These are phyloP conservation scores for Fusarium nematophilum DNA, from an alignment of 2,329 filamentous ascomycete genomes.

Conservation along the genomic window DNA sequence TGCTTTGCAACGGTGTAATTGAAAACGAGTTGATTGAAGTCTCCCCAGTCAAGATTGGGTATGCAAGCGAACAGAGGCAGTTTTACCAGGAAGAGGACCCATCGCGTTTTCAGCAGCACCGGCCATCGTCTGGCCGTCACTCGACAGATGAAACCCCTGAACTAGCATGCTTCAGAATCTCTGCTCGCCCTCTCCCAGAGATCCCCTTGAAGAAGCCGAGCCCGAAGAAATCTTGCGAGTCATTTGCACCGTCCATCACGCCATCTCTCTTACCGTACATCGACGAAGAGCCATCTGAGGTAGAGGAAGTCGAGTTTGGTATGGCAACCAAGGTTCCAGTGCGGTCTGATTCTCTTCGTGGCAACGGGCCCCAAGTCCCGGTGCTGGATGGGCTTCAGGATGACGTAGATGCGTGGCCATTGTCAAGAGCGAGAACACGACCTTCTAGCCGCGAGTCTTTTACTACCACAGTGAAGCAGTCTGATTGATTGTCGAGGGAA, in stretches of 20 bases:
- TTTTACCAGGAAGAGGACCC: background rate
- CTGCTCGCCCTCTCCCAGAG: conserved; percentile 36
- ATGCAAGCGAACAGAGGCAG: background rate
- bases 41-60: background rate
- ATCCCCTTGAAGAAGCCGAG: conserved; percentile 23
- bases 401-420: background rate
- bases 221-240: conserved; percentile 11
- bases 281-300: conserved; percentile 30
- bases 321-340: conserved; percentile 13
- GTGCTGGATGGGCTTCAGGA: background rate
- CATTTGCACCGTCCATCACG: conserved; percentile 11
- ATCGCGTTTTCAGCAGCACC: background rate
- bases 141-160: background rate
- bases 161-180: background rate
- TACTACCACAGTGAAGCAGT: background rate
- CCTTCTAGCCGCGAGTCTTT: background rate
- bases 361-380: background rate
- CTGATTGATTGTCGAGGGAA: background rate
- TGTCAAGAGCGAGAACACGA: background rate
- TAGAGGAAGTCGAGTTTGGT: conserved; percentile 21
- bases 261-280: conserved; percentile 36
- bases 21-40: background rate
- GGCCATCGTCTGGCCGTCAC: background rate
- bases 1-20: background rate
- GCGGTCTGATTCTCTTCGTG: conserved; percentile 14